Base-by-base conservation (phyloP, 148 eudicot species). In the Pharnaceum exiguum region DNA sequence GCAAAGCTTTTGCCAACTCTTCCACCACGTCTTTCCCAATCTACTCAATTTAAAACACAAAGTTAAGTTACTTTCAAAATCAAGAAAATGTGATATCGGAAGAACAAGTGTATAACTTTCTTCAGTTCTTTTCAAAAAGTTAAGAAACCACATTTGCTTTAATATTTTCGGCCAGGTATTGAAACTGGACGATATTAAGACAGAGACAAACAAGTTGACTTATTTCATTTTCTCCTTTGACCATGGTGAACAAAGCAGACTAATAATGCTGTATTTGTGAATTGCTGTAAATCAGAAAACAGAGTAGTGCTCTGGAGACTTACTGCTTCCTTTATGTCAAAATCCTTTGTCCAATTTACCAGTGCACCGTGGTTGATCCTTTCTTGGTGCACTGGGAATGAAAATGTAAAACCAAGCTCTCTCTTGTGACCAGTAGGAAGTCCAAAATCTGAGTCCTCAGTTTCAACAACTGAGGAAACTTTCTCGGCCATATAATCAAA, bases 381-480 rank as follows among this genome's bases (percentile, higher is more conserved):
- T 7, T 63, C 33, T 18, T 77, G 77, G 25, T 55, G 67, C 45
- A 77, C 81, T 10, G 81, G 81, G 57, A 77, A 77, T 13, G 81
- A 77, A 57, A 77, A 77, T 12, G 77, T 72, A 54, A 77, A 77
- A 40, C 81, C 77, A 10, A 73, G 70, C 43, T 77, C 77, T 69
- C 69, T 61, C 37, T 61, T 70, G 29, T n/a, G 62, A 10, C 60
- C 69, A 26, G 77, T 54, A 57, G 31, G 59, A 24, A 62, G 48
- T 23, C 52, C 48, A 65, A 44, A 69, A 24, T 68, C 63, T 19
- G 40, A 8, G 19, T 23, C 57, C n/a, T 39, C 50, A 2, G 25
- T 36, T 55, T 64, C 32, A 60, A 73, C 31, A 37, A 58, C 65
- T 33, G 15, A 43, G 3, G 53, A 53, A n/a, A 77, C 68, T 21